Evolutionary conservation across 1,139 yeast species (phyloP).

Genomic region (Magnusiomyces sp.): DNA sequence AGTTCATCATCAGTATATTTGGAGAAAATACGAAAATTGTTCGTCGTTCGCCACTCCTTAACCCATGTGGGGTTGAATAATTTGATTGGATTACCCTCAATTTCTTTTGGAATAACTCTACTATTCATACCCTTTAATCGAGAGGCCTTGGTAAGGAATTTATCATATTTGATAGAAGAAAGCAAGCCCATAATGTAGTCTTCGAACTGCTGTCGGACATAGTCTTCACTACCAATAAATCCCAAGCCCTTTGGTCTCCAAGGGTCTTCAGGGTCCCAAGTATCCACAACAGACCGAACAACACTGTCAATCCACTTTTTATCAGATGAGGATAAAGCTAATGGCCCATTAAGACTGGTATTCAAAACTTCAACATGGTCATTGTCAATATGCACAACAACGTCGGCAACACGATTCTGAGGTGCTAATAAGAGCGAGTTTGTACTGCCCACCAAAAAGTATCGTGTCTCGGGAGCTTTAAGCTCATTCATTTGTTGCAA

Average conservation of each 20-base stretch:
- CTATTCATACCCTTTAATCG: slow-evolving; percentile 18
- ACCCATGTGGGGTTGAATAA: slow-evolving; percentile 51
- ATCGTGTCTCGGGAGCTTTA: slow-evolving; percentile 46
- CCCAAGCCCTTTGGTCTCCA: slow-evolving; percentile 39
- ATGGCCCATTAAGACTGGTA: slow-evolving; percentile 35
- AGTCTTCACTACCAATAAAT: slow-evolving; percentile 79
- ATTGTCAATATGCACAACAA: slow-evolving; percentile 42
- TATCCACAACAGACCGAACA: slow-evolving; percentile 31
- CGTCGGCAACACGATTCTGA: slow-evolving; percentile 49
- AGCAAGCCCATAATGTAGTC: slow-evolving; percentile 75
- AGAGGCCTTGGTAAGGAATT: slow-evolving; percentile 36
- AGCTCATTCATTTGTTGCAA: slow-evolving; percentile 81
- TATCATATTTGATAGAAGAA: slow-evolving; percentile 61
- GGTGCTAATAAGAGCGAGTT: slow-evolving; percentile 71
- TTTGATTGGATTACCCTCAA: slow-evolving; percentile 37
- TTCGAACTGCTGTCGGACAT: slow-evolving; percentile 78
- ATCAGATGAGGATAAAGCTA: slow-evolving; percentile 56
- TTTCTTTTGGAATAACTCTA: slow-evolving; percentile 23
- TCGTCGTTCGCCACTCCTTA: slow-evolving; percentile 54
- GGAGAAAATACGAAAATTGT: slow-evolving; percentile 65
- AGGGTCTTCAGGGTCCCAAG: slow-evolving; percentile 39
- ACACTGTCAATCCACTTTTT: slow-evolving; percentile 59
- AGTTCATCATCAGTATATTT: slow-evolving; percentile 74
- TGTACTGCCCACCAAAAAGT: slow-evolving; percentile 80
- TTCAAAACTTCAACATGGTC: slow-evolving; percentile 41